Conservation (phyloP, 768 basidiomycete genomes). For the Vararia minispora region DNA sequence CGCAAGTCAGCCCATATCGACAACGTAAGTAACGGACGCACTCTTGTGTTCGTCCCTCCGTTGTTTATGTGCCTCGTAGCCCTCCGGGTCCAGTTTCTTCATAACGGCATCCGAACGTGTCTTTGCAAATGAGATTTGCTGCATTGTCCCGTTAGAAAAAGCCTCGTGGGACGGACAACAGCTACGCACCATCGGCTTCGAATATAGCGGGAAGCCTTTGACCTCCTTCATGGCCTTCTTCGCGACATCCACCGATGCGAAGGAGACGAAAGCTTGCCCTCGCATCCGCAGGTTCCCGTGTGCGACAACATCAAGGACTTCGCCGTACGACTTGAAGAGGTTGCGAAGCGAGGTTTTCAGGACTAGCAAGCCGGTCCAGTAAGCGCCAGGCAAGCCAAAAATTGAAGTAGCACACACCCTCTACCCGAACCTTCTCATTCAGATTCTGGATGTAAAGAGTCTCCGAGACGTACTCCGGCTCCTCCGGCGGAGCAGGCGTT, state of each 20-base stretch:
- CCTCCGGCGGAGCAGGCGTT: slow-evolving; percentile 14
- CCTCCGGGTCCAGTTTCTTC: slow-evolving; percentile 53
- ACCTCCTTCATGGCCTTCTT: slow-evolving; percentile 88
- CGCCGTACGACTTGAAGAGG: slow-evolving; percentile 89
- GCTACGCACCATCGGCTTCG: slow-evolving; percentile 90
- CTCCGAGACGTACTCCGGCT: slow-evolving; percentile 51
- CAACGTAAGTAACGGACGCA: slow-evolving; percentile 26
- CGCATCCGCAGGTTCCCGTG: slow-evolving; percentile 95
- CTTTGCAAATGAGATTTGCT: slow-evolving; percentile 95
- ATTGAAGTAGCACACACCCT: slow-evolving; percentile 31
- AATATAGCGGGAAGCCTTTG: slow-evolving; percentile 87
- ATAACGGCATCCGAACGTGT: slow-evolving; percentile 88
- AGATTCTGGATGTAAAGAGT: slow-evolving; percentile 95
- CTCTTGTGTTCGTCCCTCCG: slow-evolving; percentile 76
- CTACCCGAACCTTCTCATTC: slow-evolving; percentile 87
- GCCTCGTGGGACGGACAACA: too few relatives aligned
- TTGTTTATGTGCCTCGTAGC: slow-evolving; percentile 67
- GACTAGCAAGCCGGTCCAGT: slow-evolving; percentile 33
- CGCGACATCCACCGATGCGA: slow-evolving; percentile 73
- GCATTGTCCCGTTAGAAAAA: slow-evolving; percentile 2
- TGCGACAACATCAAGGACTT: slow-evolving; percentile 90
- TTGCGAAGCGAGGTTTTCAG: slow-evolving; percentile 80
- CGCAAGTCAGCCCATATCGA: neutral
- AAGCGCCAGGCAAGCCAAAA: slow-evolving; percentile 4
- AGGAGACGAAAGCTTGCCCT: slow-evolving; percentile 96